These are phyloP conservation scores for Aureobasidium zeae DNA, from an alignment of 2,329 filamentous ascomycete species.

Conservation along the genomic window DNA sequence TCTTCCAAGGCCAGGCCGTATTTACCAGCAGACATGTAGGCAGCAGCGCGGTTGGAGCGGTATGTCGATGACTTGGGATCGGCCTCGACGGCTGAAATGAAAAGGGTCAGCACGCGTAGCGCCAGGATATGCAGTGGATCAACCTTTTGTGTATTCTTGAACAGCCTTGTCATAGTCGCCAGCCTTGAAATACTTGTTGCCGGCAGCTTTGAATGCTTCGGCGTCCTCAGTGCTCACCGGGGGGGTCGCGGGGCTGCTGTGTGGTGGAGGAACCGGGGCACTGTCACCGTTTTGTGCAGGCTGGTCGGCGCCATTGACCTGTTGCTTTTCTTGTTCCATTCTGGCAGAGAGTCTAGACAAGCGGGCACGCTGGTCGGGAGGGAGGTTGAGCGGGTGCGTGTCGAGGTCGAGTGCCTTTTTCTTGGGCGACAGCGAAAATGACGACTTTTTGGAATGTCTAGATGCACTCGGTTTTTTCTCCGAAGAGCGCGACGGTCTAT, in stretches of 20 bases:
- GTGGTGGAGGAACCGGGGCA: conserved; percentile 60
- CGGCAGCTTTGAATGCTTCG: conserved; percentile 82
- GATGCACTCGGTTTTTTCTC: conserved; percentile 1
- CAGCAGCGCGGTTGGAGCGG: conserved; percentile 88
- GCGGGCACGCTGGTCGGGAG: conserved; percentile 76
- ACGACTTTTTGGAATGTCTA: conserved; percentile 12
- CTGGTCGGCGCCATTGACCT: conserved; percentile 58
- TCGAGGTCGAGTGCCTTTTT: conserved; percentile 46
- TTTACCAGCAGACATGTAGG: conserved; percentile 78
- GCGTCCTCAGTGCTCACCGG: conserved; percentile 52
- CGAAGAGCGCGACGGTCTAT: conserved; percentile 1
- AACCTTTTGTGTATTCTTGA: conserved; percentile 90
- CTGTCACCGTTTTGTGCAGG: conserved; percentile 43
- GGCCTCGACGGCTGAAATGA: conserved; percentile 65
- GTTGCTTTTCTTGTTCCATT: conserved; percentile 25
- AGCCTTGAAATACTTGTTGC: conserved; percentile 96
- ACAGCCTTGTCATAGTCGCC: conserved; percentile 83
- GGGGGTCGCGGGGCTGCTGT: conserved; percentile 47
- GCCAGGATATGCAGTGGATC: conserved; percentile 15
- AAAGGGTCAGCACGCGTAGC: conserved; percentile 20
- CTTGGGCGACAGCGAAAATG: conserved; percentile 6
- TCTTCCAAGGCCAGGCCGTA: conserved; percentile 78
- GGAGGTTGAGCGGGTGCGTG: conserved; percentile 81
- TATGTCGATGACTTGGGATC: conserved; percentile 81
- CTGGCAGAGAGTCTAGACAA: conserved; percentile 53